These are phyloP conservation scores for Chaetomidium leptoderma DNA, from an alignment of 495 filamentous ascomycete species.

Conservation along the genomic window DNA sequence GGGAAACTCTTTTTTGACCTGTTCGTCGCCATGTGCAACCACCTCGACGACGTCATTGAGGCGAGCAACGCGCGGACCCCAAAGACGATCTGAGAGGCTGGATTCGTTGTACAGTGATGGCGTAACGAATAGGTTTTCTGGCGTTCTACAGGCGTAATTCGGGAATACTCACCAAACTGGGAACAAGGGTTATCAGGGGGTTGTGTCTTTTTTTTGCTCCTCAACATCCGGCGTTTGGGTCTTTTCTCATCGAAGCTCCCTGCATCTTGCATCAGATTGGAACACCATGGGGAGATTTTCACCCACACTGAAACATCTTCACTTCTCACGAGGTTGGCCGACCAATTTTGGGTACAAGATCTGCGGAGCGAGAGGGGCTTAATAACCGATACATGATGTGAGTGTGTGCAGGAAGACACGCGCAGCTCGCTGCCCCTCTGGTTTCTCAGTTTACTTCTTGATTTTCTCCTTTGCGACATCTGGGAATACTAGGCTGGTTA, in stretches of 20 bases:
- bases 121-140: conserved; percentile 22
- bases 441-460: conserved; percentile 18
- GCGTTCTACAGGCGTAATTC: conserved; percentile 19
- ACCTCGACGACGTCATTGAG: conserved; percentile 85
- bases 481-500: conserved; percentile 26
- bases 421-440: conserved; percentile 23
- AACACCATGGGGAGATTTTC: conserved; percentile 45
- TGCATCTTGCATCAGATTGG: conserved; percentile 45
- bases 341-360: conserved; percentile 41
- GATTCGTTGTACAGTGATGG: conserved; percentile 18
- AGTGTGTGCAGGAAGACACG: conserved; percentile 21
- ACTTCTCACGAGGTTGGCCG: conserved; percentile 50
- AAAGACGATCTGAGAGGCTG: conserved; percentile 44
- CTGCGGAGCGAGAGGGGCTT: conserved; percentile 36
- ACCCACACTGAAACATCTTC: conserved; percentile 35
- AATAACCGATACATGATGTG: conserved; percentile 36
- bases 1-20: conserved; percentile 93
- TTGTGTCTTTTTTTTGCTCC: conserved; percentile 3
- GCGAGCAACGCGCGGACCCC: conserved; percentile 49
- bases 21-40: conserved; percentile 95
- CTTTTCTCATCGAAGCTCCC: conserved; percentile 34
- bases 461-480: conserved; percentile 24
- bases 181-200: conserved; percentile 16
- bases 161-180: conserved; percentile 14
- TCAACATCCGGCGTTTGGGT: conserved; percentile 34